Conservation (phyloP, 306 rosid species). For the barrel medic (Medicago truncatula) region DNA sequence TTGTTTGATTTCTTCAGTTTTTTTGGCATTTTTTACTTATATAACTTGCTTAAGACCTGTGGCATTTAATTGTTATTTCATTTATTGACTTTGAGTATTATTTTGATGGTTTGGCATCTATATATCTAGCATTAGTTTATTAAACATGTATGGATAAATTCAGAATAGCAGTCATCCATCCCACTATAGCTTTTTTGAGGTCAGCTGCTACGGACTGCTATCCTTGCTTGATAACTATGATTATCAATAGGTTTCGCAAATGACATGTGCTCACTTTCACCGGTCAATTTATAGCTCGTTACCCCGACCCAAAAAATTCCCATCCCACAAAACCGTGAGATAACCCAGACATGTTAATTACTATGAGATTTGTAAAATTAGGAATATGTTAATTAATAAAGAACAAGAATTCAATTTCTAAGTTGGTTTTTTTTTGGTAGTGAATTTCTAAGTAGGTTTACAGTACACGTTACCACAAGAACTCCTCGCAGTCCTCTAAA, state of each 20-base stretch:
- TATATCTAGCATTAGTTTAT: not conserved
- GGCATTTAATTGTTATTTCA: not conserved
- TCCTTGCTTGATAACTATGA: not conserved
- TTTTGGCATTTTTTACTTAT: not conserved
- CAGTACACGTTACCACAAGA: not conserved
- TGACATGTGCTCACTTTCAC: constrained; percentile 18
- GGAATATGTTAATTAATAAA: not conserved
- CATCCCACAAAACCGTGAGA: not conserved
- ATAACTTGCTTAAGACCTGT: not conserved
- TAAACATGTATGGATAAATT: not conserved
- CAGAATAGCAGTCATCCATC: not conserved
- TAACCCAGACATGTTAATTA: constrained; percentile 11
- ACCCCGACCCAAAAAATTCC: constrained; percentile 7
- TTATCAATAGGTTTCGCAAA: constrained; percentile 5
- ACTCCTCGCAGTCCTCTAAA: not conserved
- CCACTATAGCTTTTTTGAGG: not conserved
- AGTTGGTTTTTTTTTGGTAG: too few species aligned
- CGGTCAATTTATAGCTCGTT: not conserved
- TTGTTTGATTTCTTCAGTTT: not conserved
- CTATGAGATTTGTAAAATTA: constrained; percentile 12
- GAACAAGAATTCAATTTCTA: constrained; percentile 3
- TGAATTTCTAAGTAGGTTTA: constrained; percentile 26
- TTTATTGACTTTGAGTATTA: not conserved
- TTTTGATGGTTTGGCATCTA: not conserved
- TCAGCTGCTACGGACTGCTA: not conserved